Conservation (phyloP, 257 asterid genomes). For the Solanum pinnatisectum region DNA sequence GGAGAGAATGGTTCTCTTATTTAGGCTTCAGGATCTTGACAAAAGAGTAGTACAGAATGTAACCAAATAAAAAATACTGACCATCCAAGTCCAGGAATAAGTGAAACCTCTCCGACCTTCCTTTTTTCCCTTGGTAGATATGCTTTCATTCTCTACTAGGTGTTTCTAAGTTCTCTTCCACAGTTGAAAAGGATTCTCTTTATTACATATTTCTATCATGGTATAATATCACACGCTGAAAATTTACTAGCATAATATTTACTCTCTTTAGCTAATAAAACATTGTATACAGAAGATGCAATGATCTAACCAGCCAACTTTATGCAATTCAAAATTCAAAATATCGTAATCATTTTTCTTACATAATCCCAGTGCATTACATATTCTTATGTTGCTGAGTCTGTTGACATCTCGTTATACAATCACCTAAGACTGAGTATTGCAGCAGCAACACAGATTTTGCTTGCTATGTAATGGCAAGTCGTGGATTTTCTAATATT, state of each 20-base stretch:
- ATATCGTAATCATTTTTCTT: background rate
- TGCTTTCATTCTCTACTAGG: background rate
- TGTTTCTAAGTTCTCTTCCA: background rate
- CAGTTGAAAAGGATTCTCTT: background rate
- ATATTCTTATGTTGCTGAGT: background rate
- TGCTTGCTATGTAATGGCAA: background rate
- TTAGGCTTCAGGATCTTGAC: background rate
- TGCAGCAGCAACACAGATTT: background rate
- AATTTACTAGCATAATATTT: background rate
- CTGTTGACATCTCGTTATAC: background rate
- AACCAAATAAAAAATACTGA: background rate
- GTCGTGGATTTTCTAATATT: background rate
- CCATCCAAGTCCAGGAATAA: background rate
- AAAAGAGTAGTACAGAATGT: background rate
- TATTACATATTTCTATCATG: background rate
- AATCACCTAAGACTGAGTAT: background rate
- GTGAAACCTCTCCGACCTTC: background rate
- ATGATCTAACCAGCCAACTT: background rate
- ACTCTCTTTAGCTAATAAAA: background rate
- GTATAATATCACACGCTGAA: background rate
- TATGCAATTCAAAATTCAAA: background rate
- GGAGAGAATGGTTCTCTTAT: too few relatives aligned
- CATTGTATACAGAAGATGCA: background rate
- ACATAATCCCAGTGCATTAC: background rate
- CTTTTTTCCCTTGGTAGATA: background rate